Percentiles rank a stretch among this genome's conserved stretches.
phyloP scores from a whole-genome alignment of 2,329 filamentous ascomycete species.

The Fusarium sororula region DNA sequence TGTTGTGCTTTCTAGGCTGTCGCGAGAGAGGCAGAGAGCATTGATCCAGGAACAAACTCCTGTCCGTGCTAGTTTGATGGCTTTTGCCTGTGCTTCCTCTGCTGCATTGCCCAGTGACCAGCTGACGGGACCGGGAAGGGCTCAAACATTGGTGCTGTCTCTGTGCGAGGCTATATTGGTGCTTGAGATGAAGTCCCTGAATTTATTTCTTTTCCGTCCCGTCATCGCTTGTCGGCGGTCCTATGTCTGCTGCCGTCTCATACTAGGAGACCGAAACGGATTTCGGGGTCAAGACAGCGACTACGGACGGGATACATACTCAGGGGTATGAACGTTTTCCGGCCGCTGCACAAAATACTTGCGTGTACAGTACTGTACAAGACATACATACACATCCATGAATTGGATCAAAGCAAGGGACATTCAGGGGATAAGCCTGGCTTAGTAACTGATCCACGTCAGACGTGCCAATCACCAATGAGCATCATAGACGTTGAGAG shows the following conservation, averaged over 20 bases:
- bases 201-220: constrained; percentile 30
- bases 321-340: constrained; percentile 21
- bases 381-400: constrained; percentile 4
- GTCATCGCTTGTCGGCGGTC: constrained; percentile 5
- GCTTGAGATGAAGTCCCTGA: constrained; percentile 27
- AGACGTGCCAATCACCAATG: constrained; percentile 27
- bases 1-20: constrained; percentile 2
- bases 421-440: constrained; percentile 20
- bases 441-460: constrained; percentile 17
- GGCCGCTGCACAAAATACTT: constrained; percentile 29
- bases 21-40: constrained; percentile 9
- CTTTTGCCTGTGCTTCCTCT: constrained; percentile 24
- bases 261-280: constrained; percentile 12
- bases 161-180: constrained; percentile 16
- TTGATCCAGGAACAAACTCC: constrained; percentile 25
- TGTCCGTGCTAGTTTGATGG: constrained; percentile 24
- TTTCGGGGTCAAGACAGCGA: constrained; percentile 24
- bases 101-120: constrained; percentile 25
- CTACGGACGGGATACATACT: neutral
- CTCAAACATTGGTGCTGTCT: constrained; percentile 34
- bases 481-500: constrained; percentile 26
- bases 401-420: constrained; percentile 30
- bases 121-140: constrained; percentile 13
- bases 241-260: constrained; percentile 21
- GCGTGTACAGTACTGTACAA: constrained; percentile 9